Conservation (phyloP, 768 basidiomycete genomes). For the Rhodotorula graminis region DNA sequence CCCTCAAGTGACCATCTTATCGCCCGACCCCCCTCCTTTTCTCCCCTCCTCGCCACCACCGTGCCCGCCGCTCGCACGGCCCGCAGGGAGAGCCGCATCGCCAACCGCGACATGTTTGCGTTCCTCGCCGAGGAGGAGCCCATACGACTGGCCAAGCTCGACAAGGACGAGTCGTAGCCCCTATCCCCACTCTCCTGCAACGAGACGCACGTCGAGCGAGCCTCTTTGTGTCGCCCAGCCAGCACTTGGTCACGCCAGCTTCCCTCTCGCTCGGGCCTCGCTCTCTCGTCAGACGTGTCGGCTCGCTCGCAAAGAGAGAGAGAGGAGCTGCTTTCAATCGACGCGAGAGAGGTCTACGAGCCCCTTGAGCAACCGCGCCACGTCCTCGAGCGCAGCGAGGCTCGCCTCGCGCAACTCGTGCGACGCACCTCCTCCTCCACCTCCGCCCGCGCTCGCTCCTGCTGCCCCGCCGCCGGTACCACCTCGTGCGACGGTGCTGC, state of each 20-base stretch:
- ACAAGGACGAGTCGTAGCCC: not conserved
- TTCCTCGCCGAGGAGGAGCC: constrained; percentile 33
- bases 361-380: constrained; percentile 17
- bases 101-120: constrained; percentile 34
- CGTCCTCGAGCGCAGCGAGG: constrained; percentile 6
- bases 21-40: too few relatives aligned
- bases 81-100: constrained; percentile 27
- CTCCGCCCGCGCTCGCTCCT: not conserved
- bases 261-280: too few relatives aligned
- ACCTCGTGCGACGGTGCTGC: too few relatives aligned
- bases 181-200: too few relatives aligned
- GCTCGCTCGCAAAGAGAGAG: too few relatives aligned
- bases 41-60: too few relatives aligned
- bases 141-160: not conserved
- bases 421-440: not conserved
- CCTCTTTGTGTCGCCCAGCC: too few relatives aligned
- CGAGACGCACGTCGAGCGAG: too few relatives aligned
- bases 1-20: not conserved
- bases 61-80: not conserved
- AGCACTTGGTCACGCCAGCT: too few relatives aligned
- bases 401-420: constrained; percentile 16
- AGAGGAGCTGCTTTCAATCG: constrained; percentile 12
- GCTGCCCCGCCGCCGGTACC: not conserved
- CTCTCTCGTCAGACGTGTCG: too few relatives aligned
- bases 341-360: constrained; percentile 17